Evolutionary conservation across 2,329 filamentous ascomycete genomes (phyloP).

Genomic region (Sporothrix variecibatus): DNA sequence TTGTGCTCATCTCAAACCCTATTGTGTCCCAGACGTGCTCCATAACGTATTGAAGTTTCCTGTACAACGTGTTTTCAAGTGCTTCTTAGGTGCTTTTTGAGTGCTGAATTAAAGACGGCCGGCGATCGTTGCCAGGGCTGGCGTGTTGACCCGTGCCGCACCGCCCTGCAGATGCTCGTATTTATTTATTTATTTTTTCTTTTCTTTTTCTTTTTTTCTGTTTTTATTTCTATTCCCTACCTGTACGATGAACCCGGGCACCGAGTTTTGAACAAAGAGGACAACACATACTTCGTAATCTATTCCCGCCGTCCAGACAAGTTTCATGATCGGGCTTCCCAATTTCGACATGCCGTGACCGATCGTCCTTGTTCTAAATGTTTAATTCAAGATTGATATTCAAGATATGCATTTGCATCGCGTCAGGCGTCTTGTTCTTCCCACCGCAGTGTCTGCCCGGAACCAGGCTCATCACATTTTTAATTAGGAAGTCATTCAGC

Average conservation of each 20-base stretch:
- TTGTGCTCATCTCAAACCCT: background rate
- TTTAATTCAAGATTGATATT: background rate
- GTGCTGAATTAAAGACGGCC: background rate
- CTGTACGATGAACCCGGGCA: background rate
- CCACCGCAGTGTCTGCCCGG: background rate
- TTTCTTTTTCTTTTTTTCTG: background rate
- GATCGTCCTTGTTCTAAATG: background rate
- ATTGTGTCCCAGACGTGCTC: background rate
- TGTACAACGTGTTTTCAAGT: background rate
- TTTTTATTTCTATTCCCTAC: background rate
- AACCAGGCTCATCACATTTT: background rate
- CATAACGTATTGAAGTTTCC: background rate
- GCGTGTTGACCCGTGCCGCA: background rate
- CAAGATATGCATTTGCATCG: background rate
- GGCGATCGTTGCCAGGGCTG: constrained; percentile 5
- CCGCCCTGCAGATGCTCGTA: background rate
- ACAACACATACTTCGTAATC: background rate
- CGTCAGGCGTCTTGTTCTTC: background rate
- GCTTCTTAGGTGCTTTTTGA: background rate
- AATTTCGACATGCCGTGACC: background rate
- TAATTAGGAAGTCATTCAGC: background rate
- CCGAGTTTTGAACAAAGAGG: background rate
- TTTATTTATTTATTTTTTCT: background rate
- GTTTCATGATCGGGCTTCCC: background rate
- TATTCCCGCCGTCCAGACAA: background rate